Evolutionary conservation across 805 yeast genomes (phyloP).

Genomic region (Candida verbasci): DNA sequence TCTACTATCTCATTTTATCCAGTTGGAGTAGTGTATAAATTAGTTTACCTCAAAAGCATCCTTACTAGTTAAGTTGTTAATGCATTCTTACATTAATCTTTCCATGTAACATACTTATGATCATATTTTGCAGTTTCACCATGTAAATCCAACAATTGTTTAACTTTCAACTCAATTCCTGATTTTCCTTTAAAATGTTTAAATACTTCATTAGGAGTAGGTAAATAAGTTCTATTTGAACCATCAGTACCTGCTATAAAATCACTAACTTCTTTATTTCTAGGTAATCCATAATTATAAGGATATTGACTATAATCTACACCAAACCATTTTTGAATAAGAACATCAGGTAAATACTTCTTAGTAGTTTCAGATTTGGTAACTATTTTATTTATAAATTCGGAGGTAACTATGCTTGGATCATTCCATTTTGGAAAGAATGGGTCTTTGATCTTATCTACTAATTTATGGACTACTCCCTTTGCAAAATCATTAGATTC

Average conservation of each 20-base stretch:
- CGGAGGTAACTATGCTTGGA: constrained; percentile 11
- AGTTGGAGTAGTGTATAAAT: no score
- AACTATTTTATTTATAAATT: constrained; percentile 16
- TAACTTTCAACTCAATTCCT: constrained; percentile 61
- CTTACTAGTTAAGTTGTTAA: no score
- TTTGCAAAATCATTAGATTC: constrained; percentile 57
- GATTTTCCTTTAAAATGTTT: constrained; percentile 54
- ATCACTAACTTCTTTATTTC: constrained; percentile 56
- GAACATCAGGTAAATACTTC: constrained; percentile 26
- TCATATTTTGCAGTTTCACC: constrained; percentile 39
- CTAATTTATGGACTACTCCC: constrained; percentile 60
- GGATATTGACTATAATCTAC: constrained; percentile 47
- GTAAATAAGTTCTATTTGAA: constrained; percentile 60
- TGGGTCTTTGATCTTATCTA: constrained; percentile 58
- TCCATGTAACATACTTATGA: constrained; percentile 40
- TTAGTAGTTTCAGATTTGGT: constrained; percentile 17
- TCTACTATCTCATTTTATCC: no score
- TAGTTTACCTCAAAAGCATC: no score
- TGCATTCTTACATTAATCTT: constrained; percentile 17
- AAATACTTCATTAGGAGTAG: constrained; percentile 63
- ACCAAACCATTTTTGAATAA: constrained; percentile 36
- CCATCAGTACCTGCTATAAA: constrained; percentile 70
- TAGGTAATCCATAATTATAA: constrained; percentile 75
- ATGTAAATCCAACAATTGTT: constrained; percentile 56
- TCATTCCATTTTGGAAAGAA: constrained; percentile 24